A percentile compares a stretch with the other conserved stretches of the same genome.
Conservation (phyloP, 139 green algal genomes). For the Marvania coccoides region DNA sequence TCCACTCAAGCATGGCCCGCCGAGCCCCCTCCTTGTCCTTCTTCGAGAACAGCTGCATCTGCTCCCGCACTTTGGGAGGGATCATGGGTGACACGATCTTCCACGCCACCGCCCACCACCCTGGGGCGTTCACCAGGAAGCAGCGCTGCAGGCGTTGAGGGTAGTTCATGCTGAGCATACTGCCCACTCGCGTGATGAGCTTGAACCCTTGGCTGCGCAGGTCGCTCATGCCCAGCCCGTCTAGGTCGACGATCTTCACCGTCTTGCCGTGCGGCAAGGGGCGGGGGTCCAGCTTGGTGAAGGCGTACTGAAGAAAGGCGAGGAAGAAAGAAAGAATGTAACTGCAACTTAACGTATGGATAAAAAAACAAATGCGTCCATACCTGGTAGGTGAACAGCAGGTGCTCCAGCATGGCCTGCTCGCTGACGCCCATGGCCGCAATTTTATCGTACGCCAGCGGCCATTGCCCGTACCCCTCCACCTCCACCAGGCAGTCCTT, state of each 20-base stretch:
- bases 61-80: constrained; percentile 8
- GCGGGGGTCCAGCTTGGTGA: constrained; percentile 4
- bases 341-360: no score
- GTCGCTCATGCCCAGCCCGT: constrained; percentile 9
- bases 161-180: constrained; percentile 17
- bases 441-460: not conserved
- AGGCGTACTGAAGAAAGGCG: constrained; percentile 13
- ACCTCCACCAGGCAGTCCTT: constrained; percentile 14
- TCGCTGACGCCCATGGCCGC: constrained; percentile 1
- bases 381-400: constrained; percentile 20
- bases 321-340: no score
- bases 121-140: constrained; percentile 26
- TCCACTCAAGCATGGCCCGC: constrained; percentile 3
- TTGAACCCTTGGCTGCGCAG: constrained; percentile 1
- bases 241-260: constrained; percentile 22
- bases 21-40: not conserved
- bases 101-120: constrained; percentile 29
- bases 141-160: constrained; percentile 24
- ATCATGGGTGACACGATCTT: constrained; percentile 19
- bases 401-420: constrained; percentile 15
- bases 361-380: no score
- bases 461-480: not conserved
- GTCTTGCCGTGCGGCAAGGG: constrained; percentile 1
- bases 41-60: constrained; percentile 13
- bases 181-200: constrained; percentile 13